Evolutionary conservation across 2,329 filamentous ascomycete genomes (phyloP).

Genomic region (Bipolaris cookei): DNA sequence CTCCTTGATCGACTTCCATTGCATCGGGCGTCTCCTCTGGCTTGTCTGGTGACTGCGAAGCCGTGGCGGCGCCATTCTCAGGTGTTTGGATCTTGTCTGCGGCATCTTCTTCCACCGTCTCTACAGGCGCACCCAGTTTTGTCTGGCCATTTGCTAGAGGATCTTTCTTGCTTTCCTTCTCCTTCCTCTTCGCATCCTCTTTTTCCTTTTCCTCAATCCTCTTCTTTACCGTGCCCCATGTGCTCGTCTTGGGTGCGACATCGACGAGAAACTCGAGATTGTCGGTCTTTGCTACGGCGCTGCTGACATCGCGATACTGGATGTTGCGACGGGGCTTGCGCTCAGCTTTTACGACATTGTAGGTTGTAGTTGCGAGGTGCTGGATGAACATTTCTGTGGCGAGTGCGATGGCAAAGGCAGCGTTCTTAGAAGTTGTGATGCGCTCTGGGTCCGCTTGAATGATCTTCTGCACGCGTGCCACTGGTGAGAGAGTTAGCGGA

Average conservation of each 20-base stretch:
- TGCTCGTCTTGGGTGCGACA: constrained; percentile 83
- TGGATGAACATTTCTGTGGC: constrained; percentile 97
- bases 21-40: constrained; percentile 12
- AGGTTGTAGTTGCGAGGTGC: constrained; percentile 81
- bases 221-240: constrained; percentile 80
- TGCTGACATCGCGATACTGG: constrained; percentile 93
- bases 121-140: constrained; percentile 1
- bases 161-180: constrained; percentile 10
- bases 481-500: constrained; percentile 55
- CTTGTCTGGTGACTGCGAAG: neutral
- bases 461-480: constrained; percentile 95
- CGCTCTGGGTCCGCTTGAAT: constrained; percentile 81
- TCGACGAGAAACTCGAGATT: constrained; percentile 95
- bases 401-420: constrained; percentile 89
- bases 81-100: neutral
- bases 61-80: neutral
- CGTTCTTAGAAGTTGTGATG: constrained; percentile 85
- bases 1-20: constrained; percentile 18
- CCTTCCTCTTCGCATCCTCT: constrained; percentile 15
- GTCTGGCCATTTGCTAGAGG: neutral
- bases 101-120: constrained; percentile 2
- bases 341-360: constrained; percentile 89
- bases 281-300: constrained; percentile 84
- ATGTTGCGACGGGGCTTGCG: constrained; percentile 91
- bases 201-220: constrained; percentile 53